Conservation (phyloP, 208 protist species). For the Crithidia brevicula region DNA sequence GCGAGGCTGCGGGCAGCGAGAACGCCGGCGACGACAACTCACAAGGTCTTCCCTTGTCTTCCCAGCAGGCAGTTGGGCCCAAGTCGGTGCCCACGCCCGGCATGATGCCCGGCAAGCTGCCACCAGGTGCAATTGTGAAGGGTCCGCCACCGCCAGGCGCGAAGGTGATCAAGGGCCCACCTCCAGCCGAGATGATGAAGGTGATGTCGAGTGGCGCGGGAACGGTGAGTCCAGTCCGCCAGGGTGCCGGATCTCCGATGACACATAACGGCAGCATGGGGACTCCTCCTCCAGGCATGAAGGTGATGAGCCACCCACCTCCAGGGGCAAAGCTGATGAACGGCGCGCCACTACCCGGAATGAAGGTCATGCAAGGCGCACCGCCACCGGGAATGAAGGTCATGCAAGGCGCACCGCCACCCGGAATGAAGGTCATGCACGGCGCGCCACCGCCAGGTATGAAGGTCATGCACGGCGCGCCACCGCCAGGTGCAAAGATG, state of each 20-base stretch:
- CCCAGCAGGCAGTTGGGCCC: conserved; percentile 12
- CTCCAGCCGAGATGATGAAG: conserved; percentile 38
- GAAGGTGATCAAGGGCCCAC: conserved; percentile 55
- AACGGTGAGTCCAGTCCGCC: background rate
- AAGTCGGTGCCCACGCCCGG: conserved; percentile 23
- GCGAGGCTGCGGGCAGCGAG: background rate
- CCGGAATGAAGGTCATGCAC: conserved; percentile 49
- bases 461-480: conserved; percentile 27
- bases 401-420: conserved; percentile 31
- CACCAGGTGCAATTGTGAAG: conserved; percentile 13
- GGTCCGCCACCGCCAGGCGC: conserved; percentile 37
- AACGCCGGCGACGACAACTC: conserved; percentile 1
- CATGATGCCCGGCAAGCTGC: conserved; percentile 1
- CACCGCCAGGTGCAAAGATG: conserved; percentile 20
- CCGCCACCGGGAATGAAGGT: conserved; percentile 25
- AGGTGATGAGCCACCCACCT: conserved; percentile 27
- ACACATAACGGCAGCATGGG: conserved; percentile 4
- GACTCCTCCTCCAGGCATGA: conserved; percentile 38
- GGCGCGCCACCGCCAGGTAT: conserved; percentile 47
- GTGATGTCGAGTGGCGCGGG: conserved; percentile 30
- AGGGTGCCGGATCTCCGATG: conserved; percentile 1
- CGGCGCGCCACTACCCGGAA: conserved; percentile 40
- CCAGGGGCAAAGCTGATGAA: conserved; percentile 18
- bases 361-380: conserved; percentile 48
- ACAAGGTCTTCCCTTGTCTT: conserved; percentile 1